phyloP scores from a whole-genome alignment of 495 filamentous ascomycete species.

The Corynascus novoguineensis region DNA sequence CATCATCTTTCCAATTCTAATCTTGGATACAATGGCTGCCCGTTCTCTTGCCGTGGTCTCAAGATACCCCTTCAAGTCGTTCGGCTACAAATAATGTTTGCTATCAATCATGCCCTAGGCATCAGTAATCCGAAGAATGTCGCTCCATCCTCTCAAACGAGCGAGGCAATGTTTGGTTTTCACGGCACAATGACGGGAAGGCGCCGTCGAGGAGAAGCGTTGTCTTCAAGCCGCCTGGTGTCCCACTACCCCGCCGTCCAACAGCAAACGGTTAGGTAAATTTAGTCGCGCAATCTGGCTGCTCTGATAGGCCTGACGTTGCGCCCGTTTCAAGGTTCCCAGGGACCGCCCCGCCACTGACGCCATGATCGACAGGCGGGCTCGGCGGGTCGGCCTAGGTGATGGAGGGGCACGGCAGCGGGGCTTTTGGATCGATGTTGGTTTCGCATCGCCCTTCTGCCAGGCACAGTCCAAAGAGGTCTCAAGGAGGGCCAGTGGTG shows the following conservation, averaged over 20 bases:
- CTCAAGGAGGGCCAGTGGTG: background rate
- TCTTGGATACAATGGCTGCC: too few species aligned
- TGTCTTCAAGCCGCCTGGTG: background rate
- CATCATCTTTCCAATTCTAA: too few species aligned
- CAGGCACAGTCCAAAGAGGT: background rate
- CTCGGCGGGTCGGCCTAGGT: slow-evolving; percentile 1
- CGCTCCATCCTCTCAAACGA: background rate
- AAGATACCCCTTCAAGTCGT: too few species aligned
- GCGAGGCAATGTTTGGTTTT: background rate
- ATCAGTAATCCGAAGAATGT: too few species aligned
- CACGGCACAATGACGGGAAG: background rate
- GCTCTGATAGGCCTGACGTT: slow-evolving; percentile 3
- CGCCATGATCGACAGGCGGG: slow-evolving; percentile 13
- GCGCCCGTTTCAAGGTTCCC: slow-evolving; percentile 3
- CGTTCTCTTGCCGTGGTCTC: too few species aligned
- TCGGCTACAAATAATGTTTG: too few species aligned
- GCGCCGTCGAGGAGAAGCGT: background rate
- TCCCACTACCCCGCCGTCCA: background rate
- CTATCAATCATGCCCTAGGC: too few species aligned
- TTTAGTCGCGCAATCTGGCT: background rate
- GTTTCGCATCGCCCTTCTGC: slow-evolving; percentile 4
- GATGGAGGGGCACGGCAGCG: slow-evolving; percentile 7
- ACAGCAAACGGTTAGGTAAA: background rate
- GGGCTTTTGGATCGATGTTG: background rate
- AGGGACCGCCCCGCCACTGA: slow-evolving; percentile 10